phyloP scores from a whole-genome alignment of 1,284 basidiomycete species.

The Heterobasidion irregulare region DNA sequence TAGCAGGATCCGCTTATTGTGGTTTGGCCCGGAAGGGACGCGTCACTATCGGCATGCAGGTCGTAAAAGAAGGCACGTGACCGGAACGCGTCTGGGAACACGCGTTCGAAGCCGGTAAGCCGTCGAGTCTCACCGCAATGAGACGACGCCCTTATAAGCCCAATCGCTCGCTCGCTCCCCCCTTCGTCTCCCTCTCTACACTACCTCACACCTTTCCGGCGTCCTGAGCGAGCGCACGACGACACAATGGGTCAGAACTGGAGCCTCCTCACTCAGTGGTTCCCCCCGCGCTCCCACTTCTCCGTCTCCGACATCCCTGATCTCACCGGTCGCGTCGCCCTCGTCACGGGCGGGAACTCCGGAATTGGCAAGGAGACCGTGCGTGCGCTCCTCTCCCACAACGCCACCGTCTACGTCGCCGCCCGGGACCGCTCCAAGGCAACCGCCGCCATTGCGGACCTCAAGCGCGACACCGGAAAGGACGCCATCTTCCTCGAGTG shows the following conservation, averaged over 20 bases:
- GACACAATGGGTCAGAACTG: neutral
- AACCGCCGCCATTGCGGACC: neutral
- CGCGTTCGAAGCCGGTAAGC: too few species aligned
- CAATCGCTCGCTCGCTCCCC: too few species aligned
- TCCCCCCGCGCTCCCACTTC: neutral
- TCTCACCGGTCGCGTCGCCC: neutral
- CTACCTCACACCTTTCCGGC: too few species aligned
- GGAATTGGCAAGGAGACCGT: neutral
- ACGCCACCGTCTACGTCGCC: slow-evolving; percentile 3
- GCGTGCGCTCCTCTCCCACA: slow-evolving; percentile 2
- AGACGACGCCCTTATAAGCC: too few species aligned
- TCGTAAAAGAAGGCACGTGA: too few species aligned
- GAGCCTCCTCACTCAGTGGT: neutral
- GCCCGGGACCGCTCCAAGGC: neutral
- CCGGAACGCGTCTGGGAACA: too few species aligned
- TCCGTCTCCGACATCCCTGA: neutral
- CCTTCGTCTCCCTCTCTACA: too few species aligned
- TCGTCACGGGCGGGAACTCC: neutral
- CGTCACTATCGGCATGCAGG: too few species aligned
- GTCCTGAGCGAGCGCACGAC: neutral
- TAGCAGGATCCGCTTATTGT: too few species aligned
- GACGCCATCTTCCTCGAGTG: neutral
- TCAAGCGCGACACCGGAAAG: neutral
- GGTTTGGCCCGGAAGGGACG: too few species aligned
- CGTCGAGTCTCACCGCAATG: too few species aligned